A percentile compares a stretch with the other conserved stretches of the same genome.
Evolutionary conservation across 192 early-diverging fungal genomes (phyloP).

Genomic region (Gaertneriomyces semiglobifer): DNA sequence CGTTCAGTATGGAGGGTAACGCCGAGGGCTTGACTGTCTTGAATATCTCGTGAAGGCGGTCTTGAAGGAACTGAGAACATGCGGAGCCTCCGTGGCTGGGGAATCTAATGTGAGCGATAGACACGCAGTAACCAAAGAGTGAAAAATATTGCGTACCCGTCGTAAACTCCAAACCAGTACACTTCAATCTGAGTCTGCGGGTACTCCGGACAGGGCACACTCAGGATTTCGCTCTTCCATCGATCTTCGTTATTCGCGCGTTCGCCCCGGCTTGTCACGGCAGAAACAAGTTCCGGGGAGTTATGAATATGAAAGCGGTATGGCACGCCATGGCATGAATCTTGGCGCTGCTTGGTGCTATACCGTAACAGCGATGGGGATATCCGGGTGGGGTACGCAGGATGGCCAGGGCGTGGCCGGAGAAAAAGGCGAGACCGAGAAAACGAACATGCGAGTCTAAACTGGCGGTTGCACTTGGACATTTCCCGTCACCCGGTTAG

Average conservation of each 20-base stretch:
- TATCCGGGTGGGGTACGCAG: no score
- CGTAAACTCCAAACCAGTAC: slow-evolving; percentile 19
- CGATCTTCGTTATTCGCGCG: slow-evolving; percentile 15
- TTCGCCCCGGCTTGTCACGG: slow-evolving; percentile 5
- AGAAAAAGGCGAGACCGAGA: no score
- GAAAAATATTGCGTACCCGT: slow-evolving; percentile 2
- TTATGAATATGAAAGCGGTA: slow-evolving; percentile 16
- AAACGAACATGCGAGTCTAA: no score
- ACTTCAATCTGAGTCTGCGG: neutral
- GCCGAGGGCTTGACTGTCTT: neutral
- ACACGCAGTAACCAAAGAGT: neutral
- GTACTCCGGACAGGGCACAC: slow-evolving; percentile 1
- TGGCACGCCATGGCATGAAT: neutral
- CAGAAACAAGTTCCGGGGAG: slow-evolving; percentile 10
- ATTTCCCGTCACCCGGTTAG: no score
- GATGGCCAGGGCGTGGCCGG: no score
- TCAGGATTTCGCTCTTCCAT: neutral
- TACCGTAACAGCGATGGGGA: no score
- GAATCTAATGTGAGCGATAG: neutral
- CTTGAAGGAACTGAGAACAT: slow-evolving; percentile 1
- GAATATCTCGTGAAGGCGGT: slow-evolving; percentile 1
- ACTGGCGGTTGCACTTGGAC: no score
- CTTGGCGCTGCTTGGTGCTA: no score
- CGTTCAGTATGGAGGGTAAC: neutral
- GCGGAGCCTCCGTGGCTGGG: slow-evolving; percentile 4